Conservation (phyloP, 164 flowering plant genomes). For the Vitis amurensis region DNA sequence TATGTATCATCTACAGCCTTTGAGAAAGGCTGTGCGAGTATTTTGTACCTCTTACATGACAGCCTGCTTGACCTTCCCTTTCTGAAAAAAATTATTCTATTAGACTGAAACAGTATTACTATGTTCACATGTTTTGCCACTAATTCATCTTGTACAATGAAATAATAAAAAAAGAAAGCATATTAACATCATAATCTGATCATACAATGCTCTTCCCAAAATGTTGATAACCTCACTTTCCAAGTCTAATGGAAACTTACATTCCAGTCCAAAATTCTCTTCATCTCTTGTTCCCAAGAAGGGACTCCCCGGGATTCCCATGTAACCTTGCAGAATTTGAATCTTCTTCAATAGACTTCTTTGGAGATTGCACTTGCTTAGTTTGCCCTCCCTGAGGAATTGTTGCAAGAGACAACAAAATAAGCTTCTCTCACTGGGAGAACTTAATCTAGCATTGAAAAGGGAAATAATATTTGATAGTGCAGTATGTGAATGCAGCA, state of each 20-base stretch:
- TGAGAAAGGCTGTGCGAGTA: too few relatives aligned
- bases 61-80: too few relatives aligned
- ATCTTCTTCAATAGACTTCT: constrained; percentile 40
- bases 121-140: too few relatives aligned
- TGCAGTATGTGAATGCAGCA: background rate
- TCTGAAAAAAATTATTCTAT: too few relatives aligned
- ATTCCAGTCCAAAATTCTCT: background rate
- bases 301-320: constrained; percentile 33
- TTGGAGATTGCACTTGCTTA: constrained; percentile 48
- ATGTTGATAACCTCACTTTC: too few relatives aligned
- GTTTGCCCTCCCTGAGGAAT: constrained; percentile 51
- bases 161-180: too few relatives aligned
- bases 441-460: background rate
- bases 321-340: constrained; percentile 16
- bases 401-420: background rate
- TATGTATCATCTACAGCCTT: too few relatives aligned
- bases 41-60: too few relatives aligned
- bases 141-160: too few relatives aligned
- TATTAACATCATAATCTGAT: too few relatives aligned
- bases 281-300: constrained; percentile 24
- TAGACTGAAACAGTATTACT: too few relatives aligned
- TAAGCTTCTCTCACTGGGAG: background rate
- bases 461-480: background rate
- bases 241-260: background rate
- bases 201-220: too few relatives aligned